A percentile compares a stretch with the other conserved stretches of the same genome.
phyloP scores from a whole-genome alignment of 305 asterid species.

The Euphrasia arctica region DNA sequence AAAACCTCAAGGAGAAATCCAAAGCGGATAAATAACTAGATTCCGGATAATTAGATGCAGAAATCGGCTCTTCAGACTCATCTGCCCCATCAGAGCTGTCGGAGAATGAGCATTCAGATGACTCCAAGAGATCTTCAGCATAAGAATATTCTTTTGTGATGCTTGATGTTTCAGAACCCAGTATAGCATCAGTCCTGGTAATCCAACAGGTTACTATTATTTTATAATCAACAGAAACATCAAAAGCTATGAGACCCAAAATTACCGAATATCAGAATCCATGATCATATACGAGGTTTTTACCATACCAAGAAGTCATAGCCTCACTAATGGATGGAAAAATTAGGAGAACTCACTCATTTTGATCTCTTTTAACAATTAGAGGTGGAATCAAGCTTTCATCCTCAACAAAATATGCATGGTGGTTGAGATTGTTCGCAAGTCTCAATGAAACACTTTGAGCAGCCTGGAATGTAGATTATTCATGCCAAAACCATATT shows the following conservation, averaged over 20 bases:
- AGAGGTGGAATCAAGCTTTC: slow-evolving; percentile 35
- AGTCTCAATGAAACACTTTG: slow-evolving; percentile 36
- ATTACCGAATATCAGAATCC: slow-evolving; percentile 17
- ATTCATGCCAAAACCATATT: slow-evolving; percentile 25
- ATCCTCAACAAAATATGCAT: slow-evolving; percentile 32
- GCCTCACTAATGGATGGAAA: slow-evolving; percentile 16
- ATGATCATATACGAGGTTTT: slow-evolving; percentile 12
- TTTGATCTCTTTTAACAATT: slow-evolving; percentile 33
- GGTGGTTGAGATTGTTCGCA: slow-evolving; percentile 33
- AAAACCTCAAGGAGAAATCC: slow-evolving; percentile 46
- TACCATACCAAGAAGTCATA: slow-evolving; percentile 25
- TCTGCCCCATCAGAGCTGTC: slow-evolving; percentile 56
- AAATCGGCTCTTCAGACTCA: slow-evolving; percentile 40
- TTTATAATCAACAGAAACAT: slow-evolving; percentile 18
- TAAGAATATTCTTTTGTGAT: slow-evolving; percentile 41
- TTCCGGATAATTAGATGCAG: slow-evolving; percentile 30
- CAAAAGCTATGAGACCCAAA: slow-evolving; percentile 21
- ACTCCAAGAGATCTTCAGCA: slow-evolving; percentile 59
- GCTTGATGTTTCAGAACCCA: slow-evolving; percentile 47
- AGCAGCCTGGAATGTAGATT: slow-evolving; percentile 45
- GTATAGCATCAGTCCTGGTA: slow-evolving; percentile 38
- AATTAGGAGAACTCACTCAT: slow-evolving; percentile 42
- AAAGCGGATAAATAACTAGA: slow-evolving; percentile 68
- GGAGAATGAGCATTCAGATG: slow-evolving; percentile 69
- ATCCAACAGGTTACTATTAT: slow-evolving; percentile 29